Evolutionary conservation across 768 basidiomycete species (phyloP), one percentile per base, ranked within the genome.

Genomic region (Trametes coccinea): DNA sequence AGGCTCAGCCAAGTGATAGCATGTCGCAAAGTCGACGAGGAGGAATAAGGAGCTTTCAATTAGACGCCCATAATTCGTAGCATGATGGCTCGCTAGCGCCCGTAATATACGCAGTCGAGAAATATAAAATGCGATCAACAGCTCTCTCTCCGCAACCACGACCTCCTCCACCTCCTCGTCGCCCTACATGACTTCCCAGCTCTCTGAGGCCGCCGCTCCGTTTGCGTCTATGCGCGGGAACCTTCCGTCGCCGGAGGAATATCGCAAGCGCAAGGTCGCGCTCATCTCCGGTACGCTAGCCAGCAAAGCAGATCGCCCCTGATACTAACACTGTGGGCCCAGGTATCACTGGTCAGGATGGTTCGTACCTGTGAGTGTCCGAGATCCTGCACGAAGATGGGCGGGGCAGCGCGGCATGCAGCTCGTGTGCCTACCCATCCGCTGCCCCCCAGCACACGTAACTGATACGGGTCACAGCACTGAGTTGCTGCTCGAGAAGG

Each of bases 341-440:
- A 95, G 94, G 95, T 73, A 92, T 97, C 75, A 95, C 95, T 63
- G 95, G 95, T 40, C 95, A 97, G 75, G 95, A 98, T 74, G 95
- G 95, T 30, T 96, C 95, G 2, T 98, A 98, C 74, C 79, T 98
- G 87, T 93, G 76, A 73, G 92, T 77, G 65, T 34, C 29, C 33
- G 4, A 43, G 45, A 46, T 27, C 30, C 14, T 4, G 4, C 14
- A 4, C 30, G 30, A 13, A 14, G 30, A 30, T 9, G 29, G 27
- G 30, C 31, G 8, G 13, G 17, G 17, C 29, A 30, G 48, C 10
- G 4, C 10, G 11, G n/a, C 22, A 40, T 31, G 27, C 17, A 8
- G 44, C 33, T 56, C 54, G 54, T 22, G 54, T 56, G 54, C 31
- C 30, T 16, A 31, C 44, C 16, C 30, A 30, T 10, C 8, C 54